Evolutionary conservation across 768 basidiomycete species (phyloP), one percentile per base, ranked within the genome.

Genomic region (Neoboletus brunneissimus): DNA sequence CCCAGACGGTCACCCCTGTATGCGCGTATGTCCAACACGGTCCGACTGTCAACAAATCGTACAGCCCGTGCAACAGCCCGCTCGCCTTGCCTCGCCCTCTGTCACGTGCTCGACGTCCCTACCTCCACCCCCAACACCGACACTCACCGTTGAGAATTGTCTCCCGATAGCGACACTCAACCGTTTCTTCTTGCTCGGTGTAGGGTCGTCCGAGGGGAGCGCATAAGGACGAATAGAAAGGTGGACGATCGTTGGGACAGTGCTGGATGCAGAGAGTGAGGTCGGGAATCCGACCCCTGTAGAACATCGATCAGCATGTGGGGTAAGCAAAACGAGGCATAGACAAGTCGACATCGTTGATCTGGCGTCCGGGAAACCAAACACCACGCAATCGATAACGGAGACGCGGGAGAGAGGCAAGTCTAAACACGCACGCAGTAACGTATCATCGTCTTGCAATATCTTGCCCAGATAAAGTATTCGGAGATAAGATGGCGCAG

Each of bases 401-500:
- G 53, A 44, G 35, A 43, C 18, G 27, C 7, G 32, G 25, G 16
- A 29, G 29, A 50, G 20, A 27, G n/a, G 7, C 8, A 18, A 32
- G 5, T 15, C 8, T 16, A 27, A 27, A 51, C 4, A 75, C 85
- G 64, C 60, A 89, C 88, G 81, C 18, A 77, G 69, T 16, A 92
- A 76, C 2, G 86, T 88, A 53, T 91, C 89, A 31, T 92, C 90
- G 64, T 92, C 90, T 65, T 90, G 89, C n/a, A 91, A 71, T 67
- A 92, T 86, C 70, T 84, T 85, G 37, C 90, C 90, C 6, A 91
- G 74, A 68, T 91, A 86, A 1, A 91, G 75, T 37, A 92, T 80
- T 20, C 90, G 81, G 55, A 91, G 76, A 75, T 86, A 88, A 5
- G 86, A 85, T 0, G 90, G 90, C 16, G 86, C 85, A 3, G 88